These are phyloP conservation scores for Schrenkiella parvula DNA, from an alignment of 345 rosid species.

Conservation along the genomic window DNA sequence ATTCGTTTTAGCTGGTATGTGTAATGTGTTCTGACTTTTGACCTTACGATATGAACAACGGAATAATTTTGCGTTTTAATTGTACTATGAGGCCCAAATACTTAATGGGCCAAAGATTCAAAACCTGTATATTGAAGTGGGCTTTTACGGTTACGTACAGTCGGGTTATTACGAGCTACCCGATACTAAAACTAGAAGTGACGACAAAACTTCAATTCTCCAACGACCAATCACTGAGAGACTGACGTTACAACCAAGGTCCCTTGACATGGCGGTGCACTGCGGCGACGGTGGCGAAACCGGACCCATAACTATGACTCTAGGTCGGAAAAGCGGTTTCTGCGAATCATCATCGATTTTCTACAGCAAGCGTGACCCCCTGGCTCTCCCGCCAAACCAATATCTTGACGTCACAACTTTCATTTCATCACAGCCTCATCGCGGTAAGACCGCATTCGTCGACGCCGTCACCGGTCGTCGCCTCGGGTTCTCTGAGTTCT, in stretches of 20 bases:
- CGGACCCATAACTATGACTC: background rate
- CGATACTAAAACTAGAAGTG: too few relatives aligned
- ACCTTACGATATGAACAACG: background rate
- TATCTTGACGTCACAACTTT: conserved; percentile 67
- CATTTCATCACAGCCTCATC: conserved; percentile 72
- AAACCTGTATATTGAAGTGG: background rate
- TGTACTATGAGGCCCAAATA: background rate
- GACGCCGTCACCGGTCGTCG: conserved; percentile 68
- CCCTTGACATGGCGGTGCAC: background rate
- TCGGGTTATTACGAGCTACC: too few relatives aligned
- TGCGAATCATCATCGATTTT: conserved; percentile 49
- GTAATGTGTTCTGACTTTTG: background rate
- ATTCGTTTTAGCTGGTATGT: background rate
- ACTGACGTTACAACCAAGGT: conserved; percentile 11
- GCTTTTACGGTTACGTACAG: background rate
- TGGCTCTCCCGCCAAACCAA: conserved; percentile 50
- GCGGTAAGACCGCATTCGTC: conserved; percentile 65
- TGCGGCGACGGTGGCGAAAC: conserved; percentile 10
- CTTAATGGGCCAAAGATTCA: background rate
- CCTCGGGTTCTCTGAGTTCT: conserved; percentile 59
- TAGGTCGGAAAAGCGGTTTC: conserved; percentile 47
- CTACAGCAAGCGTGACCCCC: conserved; percentile 68
- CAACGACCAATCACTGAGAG: conserved; percentile 6
- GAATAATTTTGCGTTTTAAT: background rate
- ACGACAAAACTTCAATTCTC: background rate